These are phyloP conservation scores for Kluyveromyces marxianus DNA, from an alignment of 1,139 yeast genomes.

Conservation along the genomic window DNA sequence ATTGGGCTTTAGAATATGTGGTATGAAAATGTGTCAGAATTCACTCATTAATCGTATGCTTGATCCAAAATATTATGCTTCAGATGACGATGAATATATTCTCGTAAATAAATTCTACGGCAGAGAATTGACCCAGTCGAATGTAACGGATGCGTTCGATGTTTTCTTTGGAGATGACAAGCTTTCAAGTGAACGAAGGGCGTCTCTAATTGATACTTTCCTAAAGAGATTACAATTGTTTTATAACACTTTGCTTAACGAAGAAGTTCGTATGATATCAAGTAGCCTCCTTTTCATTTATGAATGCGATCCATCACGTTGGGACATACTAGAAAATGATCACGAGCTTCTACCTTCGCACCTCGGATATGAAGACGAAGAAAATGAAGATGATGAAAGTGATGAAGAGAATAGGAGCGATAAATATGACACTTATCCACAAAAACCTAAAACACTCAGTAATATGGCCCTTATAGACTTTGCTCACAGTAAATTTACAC, in stretches of 20 bases:
- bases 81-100: conserved; percentile 35
- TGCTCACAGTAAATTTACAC: conserved; percentile 69
- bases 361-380: conserved; percentile 22
- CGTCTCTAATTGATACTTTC: conserved; percentile 37
- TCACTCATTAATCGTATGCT: conserved; percentile 7
- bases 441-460: conserved; percentile 31
- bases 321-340: conserved; percentile 36
- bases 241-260: conserved; percentile 52
- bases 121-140: conserved; percentile 41
- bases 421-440: neutral
- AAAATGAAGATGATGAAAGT: conserved; percentile 19
- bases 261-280: conserved; percentile 62
- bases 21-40: conserved; percentile 57
- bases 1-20: conserved; percentile 71
- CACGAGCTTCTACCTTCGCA: conserved; percentile 24
- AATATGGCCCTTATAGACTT: conserved; percentile 71
- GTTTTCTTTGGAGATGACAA: conserved; percentile 42
- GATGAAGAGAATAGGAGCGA: neutral
- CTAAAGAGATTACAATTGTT: conserved; percentile 54
- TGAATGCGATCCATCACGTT: conserved; percentile 54
- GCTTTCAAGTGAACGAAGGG: conserved; percentile 28
- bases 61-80: conserved; percentile 20
- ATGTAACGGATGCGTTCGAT: conserved; percentile 42
- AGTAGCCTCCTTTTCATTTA: conserved; percentile 68
- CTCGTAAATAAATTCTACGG: conserved; percentile 67